Conservation (phyloP, 352 stramenopile genomes). For the Globisporangium cylindrosporum region DNA sequence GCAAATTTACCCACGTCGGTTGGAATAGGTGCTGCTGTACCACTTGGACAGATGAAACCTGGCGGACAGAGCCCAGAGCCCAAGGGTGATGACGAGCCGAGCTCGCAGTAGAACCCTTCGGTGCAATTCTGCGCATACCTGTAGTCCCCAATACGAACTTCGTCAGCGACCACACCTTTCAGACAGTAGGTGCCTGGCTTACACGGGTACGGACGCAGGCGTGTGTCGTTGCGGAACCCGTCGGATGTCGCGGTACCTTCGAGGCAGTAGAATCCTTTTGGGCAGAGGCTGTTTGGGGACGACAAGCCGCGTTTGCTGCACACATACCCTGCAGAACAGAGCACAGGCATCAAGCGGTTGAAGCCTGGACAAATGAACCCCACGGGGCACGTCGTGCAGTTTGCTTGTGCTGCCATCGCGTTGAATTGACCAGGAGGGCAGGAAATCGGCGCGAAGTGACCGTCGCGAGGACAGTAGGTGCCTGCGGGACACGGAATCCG, state of each 20-base stretch:
- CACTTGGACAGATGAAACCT: conserved; percentile 93
- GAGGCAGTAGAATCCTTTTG: conserved; percentile 93
- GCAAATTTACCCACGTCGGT: conserved; percentile 91
- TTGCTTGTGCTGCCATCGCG: conserved; percentile 87
- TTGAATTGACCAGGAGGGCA: conserved; percentile 94
- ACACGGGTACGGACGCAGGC: conserved; percentile 94
- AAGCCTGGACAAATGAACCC: conserved; percentile 95
- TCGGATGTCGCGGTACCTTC: conserved; percentile 94
- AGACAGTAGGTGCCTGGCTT: conserved; percentile 95
- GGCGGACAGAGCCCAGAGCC: conserved; percentile 92
- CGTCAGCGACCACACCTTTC: conserved; percentile 89
- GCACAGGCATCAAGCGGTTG: conserved; percentile 85
- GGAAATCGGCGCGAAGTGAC: conserved; percentile 79
- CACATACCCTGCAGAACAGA: conserved; percentile 92
- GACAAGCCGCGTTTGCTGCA: conserved; percentile 85
- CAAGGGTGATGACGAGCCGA: conserved; percentile 89
- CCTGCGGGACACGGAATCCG: conserved; percentile 88
- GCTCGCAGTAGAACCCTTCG: conserved; percentile 94
- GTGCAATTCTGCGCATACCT: conserved; percentile 92
- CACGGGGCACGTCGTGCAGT: conserved; percentile 87
- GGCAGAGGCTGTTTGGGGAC: conserved; percentile 92
- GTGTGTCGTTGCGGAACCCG: conserved; percentile 96
- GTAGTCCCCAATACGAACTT: conserved; percentile 86
- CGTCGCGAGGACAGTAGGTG: conserved; percentile 88
- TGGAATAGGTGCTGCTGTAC: conserved; percentile 92